Evolutionary conservation across 2,329 filamentous ascomycete genomes (phyloP), one percentile per base, ranked within the genome.

Genomic region (Trichoderma hamatum): DNA sequence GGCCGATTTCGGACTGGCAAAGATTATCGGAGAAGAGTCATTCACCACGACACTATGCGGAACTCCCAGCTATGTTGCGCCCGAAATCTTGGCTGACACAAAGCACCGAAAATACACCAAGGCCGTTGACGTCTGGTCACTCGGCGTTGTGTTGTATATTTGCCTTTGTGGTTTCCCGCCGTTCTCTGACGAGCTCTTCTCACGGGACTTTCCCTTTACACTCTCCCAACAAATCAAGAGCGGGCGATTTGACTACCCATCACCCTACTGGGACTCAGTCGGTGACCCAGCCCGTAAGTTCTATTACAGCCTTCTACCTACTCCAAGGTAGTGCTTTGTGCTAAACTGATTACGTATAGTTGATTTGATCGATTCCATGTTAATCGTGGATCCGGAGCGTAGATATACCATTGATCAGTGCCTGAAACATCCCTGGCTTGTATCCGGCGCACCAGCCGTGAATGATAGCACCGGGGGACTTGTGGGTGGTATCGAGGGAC

Each of bases 101-200:
- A 90, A 89, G 75, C 88, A 93, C 71, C 90, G 96, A 72, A 92
- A 92, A 76, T 99, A 99, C 81, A 97, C 94, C 67, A 93, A 94
- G 75, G 94, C 94, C 3, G 96, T 99, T 11, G 96, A 99, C 78
- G 86, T 98, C 52, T 98, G 96, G 96, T 97, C 94, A 1, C 85
- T 98, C 0, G 96, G 96, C n/a, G 96, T 99, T 3, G 95, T 99
- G 3, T 85, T 99, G 28, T 99, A 98, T 81, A 98, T 98, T 74
- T 97, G 94, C 77, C 86, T 98, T 5, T 98, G 96, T 77, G 96
- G 96, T 43, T 98, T 98, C 76, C 96, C 95, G 5, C 96, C 96
- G 0, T 99, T 99, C 81, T 97, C 93, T 0, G 96, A 99, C 75
- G 96, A 99, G 80, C 88, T 98, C 0, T 92, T 90, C 80, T 90